Base-by-base conservation (phyloP, 768 basidiomycete species). In the Pisolithus orientalis region DNA sequence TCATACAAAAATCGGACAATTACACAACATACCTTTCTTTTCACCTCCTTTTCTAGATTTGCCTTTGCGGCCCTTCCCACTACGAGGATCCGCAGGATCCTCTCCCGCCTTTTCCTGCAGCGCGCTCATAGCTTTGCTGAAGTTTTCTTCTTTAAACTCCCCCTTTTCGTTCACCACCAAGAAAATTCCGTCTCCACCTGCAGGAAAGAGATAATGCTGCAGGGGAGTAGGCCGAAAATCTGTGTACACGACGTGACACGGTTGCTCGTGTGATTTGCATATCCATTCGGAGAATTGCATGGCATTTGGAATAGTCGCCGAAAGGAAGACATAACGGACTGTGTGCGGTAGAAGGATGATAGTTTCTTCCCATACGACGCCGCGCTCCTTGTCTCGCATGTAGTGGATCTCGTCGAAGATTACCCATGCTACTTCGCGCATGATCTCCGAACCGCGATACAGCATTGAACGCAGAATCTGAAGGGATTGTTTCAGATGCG, bases 221-320 rank as follows among this genome's bases (percentile, higher is more conserved):
- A 99, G 73, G 1, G 96, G 96, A 1, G 96, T 99, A 1, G 96
- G 96, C 34, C 96, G 86, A 74, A 97, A 98, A 72, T 99, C 94
- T 54, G 96, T 99, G 68, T 98, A 99, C 39, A 99, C 94, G 65
- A 99, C 92, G 65, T 99, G 96, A 68, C 96, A 98, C 0, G 96
- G 95, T 61, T 98, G 96, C 54, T 94, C 87, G 63, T 98, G 96
- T 1, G 88, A 91, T 65, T 92, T 90, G 75, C 88, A 92, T 65
- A 99, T 93, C 96, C 96, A 99, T 70, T 97, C 91, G 27, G 95
- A 93, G 60, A 99, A 99, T 65, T 99, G 92, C 91, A 96, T 95
- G 9, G 95, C 94, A 70, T 99, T 98, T 42, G 96, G 96, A 49
- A 99, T 98, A 14, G 96, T 99, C 55, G 96, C 95, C 21, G 96